Base-by-base conservation (phyloP, 1,284 basidiomycete genomes). In the Papiliotrema flavescens region DNA sequence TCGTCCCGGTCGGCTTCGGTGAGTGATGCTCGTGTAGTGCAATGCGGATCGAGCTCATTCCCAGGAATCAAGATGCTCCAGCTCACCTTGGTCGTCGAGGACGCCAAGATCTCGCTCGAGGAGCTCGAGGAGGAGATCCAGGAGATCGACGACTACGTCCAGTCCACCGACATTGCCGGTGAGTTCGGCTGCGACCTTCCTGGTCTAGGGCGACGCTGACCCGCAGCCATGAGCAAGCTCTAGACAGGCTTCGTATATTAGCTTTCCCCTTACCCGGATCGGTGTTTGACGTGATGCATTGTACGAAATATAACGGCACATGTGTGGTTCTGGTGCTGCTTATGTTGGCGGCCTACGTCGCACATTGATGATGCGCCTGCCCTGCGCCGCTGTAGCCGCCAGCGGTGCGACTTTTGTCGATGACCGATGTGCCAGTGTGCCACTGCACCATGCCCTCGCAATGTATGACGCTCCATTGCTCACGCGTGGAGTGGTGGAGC, bases 101-200 rank as follows among this genome's bases (percentile, higher is more conserved):
- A 78, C 69, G 94, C 95, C 70, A 89, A 94, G 69, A 87, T 99
- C 59, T 96, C 93, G 20, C 80, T 89, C 63, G 92, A 97, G 65
- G 93, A 98, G 44, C 84, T 99, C 64, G 92, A 98, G 79, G 93
- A 96, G 73, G 83, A 87, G 80, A 81, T 94, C 60, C 79, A 79
- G 19, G 90, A 89, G 53, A 86, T 93, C 68, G 94, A 97, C 55
- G 96, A 98, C 76, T 92, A 89, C 77, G 87, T 98, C 66, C 95
- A 98, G 83, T 94, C 90, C 75, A 83, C 88, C 45, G 96, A 98
- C 77, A 75, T 97, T 61, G 86, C 86, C 66, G 90, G 67, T 69
- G 53, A 65, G 67, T 50, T 7, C 6, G 17, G 39, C 39, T 40
- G 5, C 28, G 28, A 5, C 28, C 20, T 40, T 40, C 20, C 39